Evolutionary conservation across 2,329 filamentous ascomycete genomes (phyloP).

Genomic region (Purpureocillium lavendulum): DNA sequence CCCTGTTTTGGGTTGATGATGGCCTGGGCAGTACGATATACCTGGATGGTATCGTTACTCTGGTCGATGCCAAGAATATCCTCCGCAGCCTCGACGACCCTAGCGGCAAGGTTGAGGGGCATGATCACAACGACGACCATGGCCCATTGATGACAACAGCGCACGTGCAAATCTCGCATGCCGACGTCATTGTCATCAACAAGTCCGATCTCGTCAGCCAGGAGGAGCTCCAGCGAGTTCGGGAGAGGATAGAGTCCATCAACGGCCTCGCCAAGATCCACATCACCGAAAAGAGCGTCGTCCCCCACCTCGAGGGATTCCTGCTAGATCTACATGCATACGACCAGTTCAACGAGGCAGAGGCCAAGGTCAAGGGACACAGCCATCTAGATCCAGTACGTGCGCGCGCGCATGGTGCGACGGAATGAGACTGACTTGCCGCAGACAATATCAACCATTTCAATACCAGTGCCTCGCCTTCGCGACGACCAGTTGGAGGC

Average conservation of each 20-base stretch:
- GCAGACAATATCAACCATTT: constrained; percentile 76
- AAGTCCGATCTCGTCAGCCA: constrained; percentile 77
- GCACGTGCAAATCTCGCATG: constrained; percentile 93
- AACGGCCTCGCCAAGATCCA: constrained; percentile 84
- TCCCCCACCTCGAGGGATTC: constrained; percentile 77
- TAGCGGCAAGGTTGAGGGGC: constrained; percentile 41
- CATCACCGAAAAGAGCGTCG: constrained; percentile 68
- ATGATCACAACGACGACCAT: constrained; percentile 42
- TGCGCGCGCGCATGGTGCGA: constrained; percentile 4
- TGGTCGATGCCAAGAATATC: constrained; percentile 94
- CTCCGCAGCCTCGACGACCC: constrained; percentile 72
- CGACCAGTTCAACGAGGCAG: constrained; percentile 67
- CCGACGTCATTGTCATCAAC: constrained; percentile 91
- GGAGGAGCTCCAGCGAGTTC: constrained; percentile 61
- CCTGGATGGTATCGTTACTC: constrained; percentile 89
- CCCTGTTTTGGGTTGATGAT: constrained; percentile 96
- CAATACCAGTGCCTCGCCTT: constrained; percentile 59
- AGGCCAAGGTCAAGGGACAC: constrained; percentile 69
- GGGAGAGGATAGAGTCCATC: constrained; percentile 68
- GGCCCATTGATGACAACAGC: constrained; percentile 79
- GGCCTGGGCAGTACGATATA: constrained; percentile 93
- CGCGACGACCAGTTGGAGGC: constrained; percentile 44
- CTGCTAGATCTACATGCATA: constrained; percentile 90
- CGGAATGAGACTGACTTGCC: constrained; percentile 7
- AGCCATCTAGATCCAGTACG: constrained; percentile 82